phyloP scores from a whole-genome alignment of 148 eudicot species.

The Rheum nobile region DNA sequence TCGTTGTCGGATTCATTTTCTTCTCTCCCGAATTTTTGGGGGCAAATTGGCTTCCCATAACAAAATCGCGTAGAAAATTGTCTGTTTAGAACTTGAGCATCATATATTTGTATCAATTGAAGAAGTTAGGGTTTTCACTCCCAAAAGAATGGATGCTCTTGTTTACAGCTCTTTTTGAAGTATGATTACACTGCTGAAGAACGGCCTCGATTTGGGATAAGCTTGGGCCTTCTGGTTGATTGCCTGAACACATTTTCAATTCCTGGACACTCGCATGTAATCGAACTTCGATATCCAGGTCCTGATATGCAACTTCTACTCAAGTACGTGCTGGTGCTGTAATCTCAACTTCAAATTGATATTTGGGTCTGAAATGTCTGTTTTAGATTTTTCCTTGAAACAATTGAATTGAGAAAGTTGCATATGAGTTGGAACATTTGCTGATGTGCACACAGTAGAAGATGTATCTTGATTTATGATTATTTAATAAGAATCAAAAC shows the following conservation, averaged over 20 bases:
- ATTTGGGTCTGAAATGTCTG: background rate
- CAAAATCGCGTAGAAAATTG: background rate
- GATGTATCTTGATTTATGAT: background rate
- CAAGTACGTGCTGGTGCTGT: slow-evolving; percentile 29
- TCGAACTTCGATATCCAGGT: slow-evolving; percentile 89
- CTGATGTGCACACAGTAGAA: background rate
- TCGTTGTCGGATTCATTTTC: background rate
- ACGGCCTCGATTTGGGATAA: slow-evolving; percentile 81
- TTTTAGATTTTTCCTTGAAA: background rate
- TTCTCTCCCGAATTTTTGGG: background rate
- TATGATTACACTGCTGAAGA: slow-evolving; percentile 78
- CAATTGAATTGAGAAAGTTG: background rate
- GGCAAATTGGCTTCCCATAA: background rate
- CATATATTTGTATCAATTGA: background rate
- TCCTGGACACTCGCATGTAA: slow-evolving; percentile 53
- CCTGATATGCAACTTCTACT: slow-evolving; percentile 96
- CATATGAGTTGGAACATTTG: background rate
- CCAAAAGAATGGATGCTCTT: slow-evolving; percentile 1
- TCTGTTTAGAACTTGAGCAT: background rate
- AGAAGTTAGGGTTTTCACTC: background rate
- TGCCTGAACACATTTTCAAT: slow-evolving; percentile 68
- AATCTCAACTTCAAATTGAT: background rate
- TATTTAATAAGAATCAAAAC: background rate
- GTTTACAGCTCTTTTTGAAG: slow-evolving; percentile 58
- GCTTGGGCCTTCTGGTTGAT: slow-evolving; percentile 84